phyloP scores from a whole-genome alignment of 148 eudicot genomes.

The Drosera capensis region DNA sequence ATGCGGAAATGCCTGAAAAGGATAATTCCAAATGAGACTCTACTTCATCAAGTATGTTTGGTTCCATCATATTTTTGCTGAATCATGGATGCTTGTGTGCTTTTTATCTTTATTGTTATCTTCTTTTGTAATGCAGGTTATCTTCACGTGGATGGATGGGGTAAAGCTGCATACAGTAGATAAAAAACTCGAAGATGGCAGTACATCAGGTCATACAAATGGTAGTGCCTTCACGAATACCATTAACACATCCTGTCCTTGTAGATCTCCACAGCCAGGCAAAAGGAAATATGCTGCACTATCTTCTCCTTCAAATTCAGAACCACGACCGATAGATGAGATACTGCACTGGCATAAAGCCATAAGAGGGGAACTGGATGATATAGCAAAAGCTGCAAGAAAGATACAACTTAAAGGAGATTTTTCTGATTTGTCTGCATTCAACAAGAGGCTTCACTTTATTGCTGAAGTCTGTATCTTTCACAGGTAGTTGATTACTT shows the following conservation, averaged over 20 bases:
- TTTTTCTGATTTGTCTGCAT: slow-evolving; percentile 63
- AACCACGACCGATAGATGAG: slow-evolving; percentile 66
- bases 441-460: slow-evolving; percentile 79
- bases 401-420: slow-evolving; percentile 52
- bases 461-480: slow-evolving; percentile 97
- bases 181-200: slow-evolving; percentile 25
- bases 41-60: slow-evolving; percentile 42
- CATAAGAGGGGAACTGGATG: slow-evolving; percentile 60
- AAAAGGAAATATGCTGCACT: slow-evolving; percentile 33
- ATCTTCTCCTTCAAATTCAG: slow-evolving; percentile 18
- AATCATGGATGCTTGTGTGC: too few species aligned
- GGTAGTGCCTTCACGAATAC: slow-evolving; percentile 19
- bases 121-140: slow-evolving; percentile 33
- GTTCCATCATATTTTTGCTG: not conserved
- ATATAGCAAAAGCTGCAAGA: slow-evolving; percentile 86
- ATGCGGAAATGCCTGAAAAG: slow-evolving; percentile 31
- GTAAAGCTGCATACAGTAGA: slow-evolving; percentile 17
- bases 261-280: slow-evolving; percentile 35
- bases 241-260: slow-evolving; percentile 30
- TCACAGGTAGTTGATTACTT: too few species aligned
- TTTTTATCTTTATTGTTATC: slow-evolving; percentile 2
- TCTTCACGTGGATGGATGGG: slow-evolving; percentile 96
- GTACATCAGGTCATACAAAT: slow-evolving; percentile 18
- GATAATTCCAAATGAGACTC: slow-evolving; percentile 46
- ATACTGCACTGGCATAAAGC: slow-evolving; percentile 92